Evolutionary conservation across 2,329 filamentous ascomycete genomes (phyloP).

Genomic region (Dryadomyces sulphureus): DNA sequence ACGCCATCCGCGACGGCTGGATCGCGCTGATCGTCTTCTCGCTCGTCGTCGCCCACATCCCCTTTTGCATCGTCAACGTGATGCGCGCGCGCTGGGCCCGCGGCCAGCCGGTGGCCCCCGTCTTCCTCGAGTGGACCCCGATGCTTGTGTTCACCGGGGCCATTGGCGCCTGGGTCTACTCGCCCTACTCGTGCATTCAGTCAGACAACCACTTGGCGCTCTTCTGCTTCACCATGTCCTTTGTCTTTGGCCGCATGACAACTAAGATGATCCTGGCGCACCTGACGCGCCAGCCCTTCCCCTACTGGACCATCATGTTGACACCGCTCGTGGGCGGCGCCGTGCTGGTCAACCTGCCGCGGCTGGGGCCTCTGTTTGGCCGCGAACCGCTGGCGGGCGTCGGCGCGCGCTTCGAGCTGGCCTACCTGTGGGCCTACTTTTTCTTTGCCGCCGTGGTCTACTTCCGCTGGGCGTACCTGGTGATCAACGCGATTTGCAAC

Average conservation of each 20-base stretch:
- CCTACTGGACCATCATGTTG: slow-evolving; percentile 90
- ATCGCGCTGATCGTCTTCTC: slow-evolving; percentile 53
- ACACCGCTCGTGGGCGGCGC: slow-evolving; percentile 77
- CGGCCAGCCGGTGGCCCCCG: slow-evolving; percentile 59
- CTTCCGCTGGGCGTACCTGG: slow-evolving; percentile 81
- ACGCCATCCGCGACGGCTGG: slow-evolving; percentile 81
- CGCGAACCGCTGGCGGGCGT: slow-evolving; percentile 31
- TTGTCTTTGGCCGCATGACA: slow-evolving; percentile 95
- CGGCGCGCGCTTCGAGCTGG: slow-evolving; percentile 51
- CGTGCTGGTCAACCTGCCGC: slow-evolving; percentile 66
- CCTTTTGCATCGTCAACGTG: slow-evolving; percentile 82
- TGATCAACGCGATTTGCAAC: slow-evolving; percentile 80
- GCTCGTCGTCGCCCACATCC: slow-evolving; percentile 61
- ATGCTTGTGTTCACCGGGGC: slow-evolving; percentile 68
- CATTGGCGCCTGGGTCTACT: slow-evolving; percentile 75
- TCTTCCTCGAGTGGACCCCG: slow-evolving; percentile 89
- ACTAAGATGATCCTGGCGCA: slow-evolving; percentile 98
- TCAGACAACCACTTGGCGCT: slow-evolving; percentile 76
- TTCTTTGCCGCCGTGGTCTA: slow-evolving; percentile 74
- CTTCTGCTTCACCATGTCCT: slow-evolving; percentile 87
- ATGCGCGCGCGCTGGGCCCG: slow-evolving; percentile 56
- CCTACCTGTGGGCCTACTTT: slow-evolving; percentile 76
- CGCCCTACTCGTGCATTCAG: slow-evolving; percentile 71
- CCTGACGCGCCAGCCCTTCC: slow-evolving; percentile 83
- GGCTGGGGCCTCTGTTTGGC: slow-evolving; percentile 41